phyloP scores from a whole-genome alignment of 441 rosid genomes.

The Adansonia madagascariensis region DNA sequence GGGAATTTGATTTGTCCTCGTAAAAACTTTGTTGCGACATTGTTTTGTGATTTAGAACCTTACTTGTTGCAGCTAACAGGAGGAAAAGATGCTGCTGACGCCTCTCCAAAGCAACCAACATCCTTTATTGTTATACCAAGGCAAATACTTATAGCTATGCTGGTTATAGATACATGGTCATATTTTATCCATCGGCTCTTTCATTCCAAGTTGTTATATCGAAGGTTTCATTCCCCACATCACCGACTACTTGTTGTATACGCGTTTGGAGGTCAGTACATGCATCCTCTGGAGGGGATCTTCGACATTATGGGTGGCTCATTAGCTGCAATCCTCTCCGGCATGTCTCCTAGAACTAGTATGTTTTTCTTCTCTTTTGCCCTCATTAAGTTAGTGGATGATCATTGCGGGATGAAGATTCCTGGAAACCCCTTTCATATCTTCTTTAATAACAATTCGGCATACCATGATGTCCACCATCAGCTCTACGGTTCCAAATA shows the following conservation, averaged over 20 bases:
- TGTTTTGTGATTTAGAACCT: not conserved
- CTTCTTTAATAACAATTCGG: slow-evolving; percentile 82
- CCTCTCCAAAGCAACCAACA: slow-evolving; percentile 36
- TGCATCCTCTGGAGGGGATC: slow-evolving; percentile 88
- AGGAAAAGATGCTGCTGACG: slow-evolving; percentile 38
- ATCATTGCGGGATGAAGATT: slow-evolving; percentile 89
- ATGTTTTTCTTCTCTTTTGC: slow-evolving; percentile 88
- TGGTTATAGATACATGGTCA: slow-evolving; percentile 87
- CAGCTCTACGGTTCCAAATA: slow-evolving; percentile 86
- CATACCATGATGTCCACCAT: slow-evolving; percentile 92
- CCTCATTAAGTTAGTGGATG: slow-evolving; percentile 86
- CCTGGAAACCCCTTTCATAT: slow-evolving; percentile 92
- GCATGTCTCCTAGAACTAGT: slow-evolving; percentile 85
- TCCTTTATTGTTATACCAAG: slow-evolving; percentile 56
- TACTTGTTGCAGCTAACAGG: slow-evolving; percentile 57
- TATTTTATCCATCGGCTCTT: slow-evolving; percentile 84
- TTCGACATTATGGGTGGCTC: slow-evolving; percentile 91
- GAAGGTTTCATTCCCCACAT: slow-evolving; percentile 79
- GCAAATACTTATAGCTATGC: slow-evolving; percentile 72
- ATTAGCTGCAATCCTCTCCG: slow-evolving; percentile 75
- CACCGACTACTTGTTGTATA: slow-evolving; percentile 88
- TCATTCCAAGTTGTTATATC: slow-evolving; percentile 86
- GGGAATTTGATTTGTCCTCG: not conserved
- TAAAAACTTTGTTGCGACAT: no score
- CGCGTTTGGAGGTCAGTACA: slow-evolving; percentile 79